Percentiles rank a stretch among this genome's conserved stretches.
Conservation (phyloP, 345 rosid genomes). For the Geranium brycei region DNA sequence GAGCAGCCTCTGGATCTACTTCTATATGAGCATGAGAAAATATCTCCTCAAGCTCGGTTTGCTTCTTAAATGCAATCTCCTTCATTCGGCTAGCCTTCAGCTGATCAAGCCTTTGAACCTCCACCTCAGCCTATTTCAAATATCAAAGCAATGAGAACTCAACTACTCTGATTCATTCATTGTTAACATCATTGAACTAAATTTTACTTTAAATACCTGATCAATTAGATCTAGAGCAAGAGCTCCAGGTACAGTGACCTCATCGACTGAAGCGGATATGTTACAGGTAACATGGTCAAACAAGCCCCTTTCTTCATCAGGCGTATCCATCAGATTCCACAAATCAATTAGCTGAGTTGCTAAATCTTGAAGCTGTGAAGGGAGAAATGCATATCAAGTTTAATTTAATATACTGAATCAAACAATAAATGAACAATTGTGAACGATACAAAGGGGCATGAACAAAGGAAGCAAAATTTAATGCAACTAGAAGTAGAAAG, state of each 20-base stretch:
- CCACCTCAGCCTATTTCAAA: slow-evolving; percentile 61
- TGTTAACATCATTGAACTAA: too few relatives aligned
- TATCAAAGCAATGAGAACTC: too few relatives aligned
- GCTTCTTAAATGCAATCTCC: slow-evolving; percentile 91
- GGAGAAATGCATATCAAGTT: slow-evolving; percentile 7
- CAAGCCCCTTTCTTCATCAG: slow-evolving; percentile 67
- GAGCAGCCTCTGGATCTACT: slow-evolving; percentile 67
- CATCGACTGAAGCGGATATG: slow-evolving; percentile 73
- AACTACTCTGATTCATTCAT: too few relatives aligned
- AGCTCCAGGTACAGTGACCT: slow-evolving; percentile 66
- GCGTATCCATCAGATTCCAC: slow-evolving; percentile 98
- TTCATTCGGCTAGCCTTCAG: slow-evolving; percentile 92
- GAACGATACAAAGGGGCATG: neutral
- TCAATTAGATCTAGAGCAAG: slow-evolving; percentile 83
- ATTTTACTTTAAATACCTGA: slow-evolving; percentile 32
- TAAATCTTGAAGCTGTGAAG: slow-evolving; percentile 82
- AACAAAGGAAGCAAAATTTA: too few relatives aligned
- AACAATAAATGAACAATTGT: neutral
- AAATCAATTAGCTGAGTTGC: slow-evolving; percentile 74
- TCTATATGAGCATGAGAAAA: slow-evolving; percentile 65
- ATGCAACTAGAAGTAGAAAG: too few relatives aligned
- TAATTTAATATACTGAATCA: neutral
- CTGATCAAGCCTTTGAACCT: slow-evolving; percentile 91
- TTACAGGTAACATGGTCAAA: slow-evolving; percentile 85
- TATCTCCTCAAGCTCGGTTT: slow-evolving; percentile 92